phyloP scores from a whole-genome alignment of 495 filamentous ascomycete genomes.

The Pyronema omphalodes region DNA sequence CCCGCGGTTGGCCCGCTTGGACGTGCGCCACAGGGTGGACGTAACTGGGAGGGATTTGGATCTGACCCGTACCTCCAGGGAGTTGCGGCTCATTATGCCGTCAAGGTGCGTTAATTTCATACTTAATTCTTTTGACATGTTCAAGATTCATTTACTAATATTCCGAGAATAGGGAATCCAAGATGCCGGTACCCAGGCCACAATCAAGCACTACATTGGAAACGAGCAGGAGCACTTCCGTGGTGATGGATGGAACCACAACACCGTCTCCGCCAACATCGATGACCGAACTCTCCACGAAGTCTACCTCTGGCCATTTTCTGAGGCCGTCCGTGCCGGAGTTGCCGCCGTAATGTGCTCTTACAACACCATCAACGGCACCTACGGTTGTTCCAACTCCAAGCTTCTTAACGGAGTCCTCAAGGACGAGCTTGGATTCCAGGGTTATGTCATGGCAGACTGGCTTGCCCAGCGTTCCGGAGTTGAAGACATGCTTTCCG shows the following conservation, averaged over 20 bases:
- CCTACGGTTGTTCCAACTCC: conserved; percentile 50
- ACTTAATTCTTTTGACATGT: neutral
- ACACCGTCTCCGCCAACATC: conserved; percentile 26
- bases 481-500: conserved; percentile 49
- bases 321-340: conserved; percentile 47
- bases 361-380: conserved; percentile 61
- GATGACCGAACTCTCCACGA: conserved; percentile 64
- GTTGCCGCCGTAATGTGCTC: conserved; percentile 55
- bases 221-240: conserved; percentile 48
- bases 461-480: conserved; percentile 66
- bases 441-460: conserved; percentile 45
- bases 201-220: conserved; percentile 52
- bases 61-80: conserved; percentile 54
- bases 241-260: conserved; percentile 6
- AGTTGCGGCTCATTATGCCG: conserved; percentile 40
- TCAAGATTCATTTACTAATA: neutral
- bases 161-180: conserved; percentile 37
- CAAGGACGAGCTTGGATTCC: conserved; percentile 65
- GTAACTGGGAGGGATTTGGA: conserved; percentile 65
- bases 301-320: conserved; percentile 66
- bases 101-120: conserved; percentile 27
- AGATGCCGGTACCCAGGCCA: conserved; percentile 53
- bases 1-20: conserved; percentile 56
- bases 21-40: conserved; percentile 46
- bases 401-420: conserved; percentile 50